Evolutionary conservation across 2,329 filamentous ascomycete genomes (phyloP).

Genomic region (Aureobasidium melanogenum): DNA sequence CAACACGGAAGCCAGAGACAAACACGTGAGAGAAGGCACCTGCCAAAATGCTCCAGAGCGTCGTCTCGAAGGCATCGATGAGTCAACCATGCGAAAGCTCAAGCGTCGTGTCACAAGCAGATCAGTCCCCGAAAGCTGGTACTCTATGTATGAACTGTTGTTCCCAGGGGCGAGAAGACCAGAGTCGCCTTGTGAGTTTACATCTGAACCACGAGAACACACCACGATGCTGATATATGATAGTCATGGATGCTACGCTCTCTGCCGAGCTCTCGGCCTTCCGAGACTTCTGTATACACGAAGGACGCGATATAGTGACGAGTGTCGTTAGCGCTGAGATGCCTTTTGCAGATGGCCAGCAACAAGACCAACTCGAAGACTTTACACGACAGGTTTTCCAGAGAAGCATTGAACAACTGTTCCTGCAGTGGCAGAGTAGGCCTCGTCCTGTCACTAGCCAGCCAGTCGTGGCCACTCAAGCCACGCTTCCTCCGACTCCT

Average conservation of each 20-base stretch:
- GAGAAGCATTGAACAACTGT: neutral
- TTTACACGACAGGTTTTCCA: neutral
- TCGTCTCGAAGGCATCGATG: neutral
- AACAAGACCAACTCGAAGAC: neutral
- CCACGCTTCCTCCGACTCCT: neutral
- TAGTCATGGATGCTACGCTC: neutral
- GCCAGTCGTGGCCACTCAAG: neutral
- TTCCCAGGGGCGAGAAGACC: neutral
- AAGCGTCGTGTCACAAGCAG: neutral
- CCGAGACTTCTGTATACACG: neutral
- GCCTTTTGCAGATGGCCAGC: neutral
- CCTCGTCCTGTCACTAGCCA: neutral
- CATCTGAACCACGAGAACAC: too few relatives aligned
- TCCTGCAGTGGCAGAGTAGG: neutral
- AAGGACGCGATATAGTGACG: neutral
- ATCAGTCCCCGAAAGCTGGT: neutral
- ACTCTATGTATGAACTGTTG: neutral
- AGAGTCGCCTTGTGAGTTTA: neutral
- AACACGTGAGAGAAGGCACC: neutral
- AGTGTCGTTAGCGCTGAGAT: neutral
- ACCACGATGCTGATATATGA: neutral
- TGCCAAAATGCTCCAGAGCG: neutral
- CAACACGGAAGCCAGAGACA: neutral
- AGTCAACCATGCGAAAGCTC: neutral
- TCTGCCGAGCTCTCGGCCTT: slow-evolving; percentile 3